Evolutionary conservation across 768 basidiomycete species (phyloP), one percentile per base, ranked within the genome.

Genomic region (Kwoniella sp.): DNA sequence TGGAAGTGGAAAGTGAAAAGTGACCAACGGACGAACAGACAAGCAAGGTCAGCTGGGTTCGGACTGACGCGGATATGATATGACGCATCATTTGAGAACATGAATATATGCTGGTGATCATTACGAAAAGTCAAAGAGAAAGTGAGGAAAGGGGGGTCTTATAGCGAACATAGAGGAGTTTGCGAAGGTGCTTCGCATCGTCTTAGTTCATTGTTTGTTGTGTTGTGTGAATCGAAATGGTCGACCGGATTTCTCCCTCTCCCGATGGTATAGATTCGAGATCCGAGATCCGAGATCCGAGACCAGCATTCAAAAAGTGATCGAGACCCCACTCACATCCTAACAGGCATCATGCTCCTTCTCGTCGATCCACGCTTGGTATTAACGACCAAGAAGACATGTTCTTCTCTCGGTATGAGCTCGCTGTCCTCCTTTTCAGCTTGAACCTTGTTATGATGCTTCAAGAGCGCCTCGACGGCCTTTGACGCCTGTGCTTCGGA

Each of bases 381-480:
- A 3, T 91, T 86, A 59, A 98, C 84, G 70, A 90, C 88, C 22
- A 99, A 85, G 91, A 92, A 97, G 59, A 98, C 84, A 79, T 88
- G 83, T 75, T 92, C 91, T 73, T 94, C 92, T 79, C 87, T 90
- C 52, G 86, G 86, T 5, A 83, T 70, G 23, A 83, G 63, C 75
- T 96, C 89, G 0, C 80, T 87, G 78, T 91, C 88, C 65, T 89
- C 87, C 63, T 85, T 84, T 73, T 90, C 82, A 70, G 86, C 82
- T 68, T 87, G 85, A 72, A 84, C 84, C 76, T 90, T 88, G 54
- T 82, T 74, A 51, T 89, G 87, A 75, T 97, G 87, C 1, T 85
- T 82, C 56, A 90, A 84, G 20, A 99, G 85, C 0, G 94, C 90
- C 0, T 87, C 85, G 8, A 95, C 83, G 4, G 95, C 95, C 52